Evolutionary conservation across 345 rosid species (phyloP), one percentile per base, ranked within the genome.

Genomic region (Aquilaria sinensis): DNA sequence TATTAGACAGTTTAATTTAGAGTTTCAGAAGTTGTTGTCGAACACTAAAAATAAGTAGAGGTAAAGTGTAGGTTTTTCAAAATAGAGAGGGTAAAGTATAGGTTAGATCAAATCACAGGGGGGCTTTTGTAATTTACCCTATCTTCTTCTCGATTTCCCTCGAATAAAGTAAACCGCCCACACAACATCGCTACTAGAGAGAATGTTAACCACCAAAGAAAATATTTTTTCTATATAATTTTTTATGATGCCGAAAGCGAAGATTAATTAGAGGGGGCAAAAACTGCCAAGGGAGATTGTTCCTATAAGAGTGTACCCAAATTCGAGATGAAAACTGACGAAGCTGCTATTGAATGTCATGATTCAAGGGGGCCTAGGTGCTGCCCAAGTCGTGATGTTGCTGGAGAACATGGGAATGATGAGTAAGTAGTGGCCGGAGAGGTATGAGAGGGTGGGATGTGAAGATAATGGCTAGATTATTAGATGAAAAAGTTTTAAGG

Each of bases 271-370:
- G 63, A 70, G 78, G 55, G 68, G 75, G 15, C 52, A 57, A 67
- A 89, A 81, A 12, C 52, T 63, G 47, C 2, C 43, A 5, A 62
- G 34, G 14, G 57, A 56, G 51, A 43, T 51, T 30, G 1, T 51
- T 50, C 37, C 63, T 4, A 29, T 41, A 55, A 1, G 23, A 1
- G 2, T 4, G 14, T 47, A 61, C 23, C 64, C 74, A 60, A 72
- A 69, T 53, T 56, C 53, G 57, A 65, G 67, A 60, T 83, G 81
- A 53, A 88, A 88, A 34, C 50, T 88, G 67, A 86, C 95, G 77
- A 94, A 90, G 68, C 74, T 94, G 43, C 71, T 90, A 31, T 62
- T 94, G 11, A 94, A 94, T 81, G 99, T 90, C 33, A 90, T 95
- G 60, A 64, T 94, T 6, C 90, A 81, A 31, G 97, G 97, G 37